A percentile compares a stretch with the other conserved stretches of the same genome.
Evolutionary conservation across 345 rosid species (phyloP).

Genomic region (Bruguiera sexangula): DNA sequence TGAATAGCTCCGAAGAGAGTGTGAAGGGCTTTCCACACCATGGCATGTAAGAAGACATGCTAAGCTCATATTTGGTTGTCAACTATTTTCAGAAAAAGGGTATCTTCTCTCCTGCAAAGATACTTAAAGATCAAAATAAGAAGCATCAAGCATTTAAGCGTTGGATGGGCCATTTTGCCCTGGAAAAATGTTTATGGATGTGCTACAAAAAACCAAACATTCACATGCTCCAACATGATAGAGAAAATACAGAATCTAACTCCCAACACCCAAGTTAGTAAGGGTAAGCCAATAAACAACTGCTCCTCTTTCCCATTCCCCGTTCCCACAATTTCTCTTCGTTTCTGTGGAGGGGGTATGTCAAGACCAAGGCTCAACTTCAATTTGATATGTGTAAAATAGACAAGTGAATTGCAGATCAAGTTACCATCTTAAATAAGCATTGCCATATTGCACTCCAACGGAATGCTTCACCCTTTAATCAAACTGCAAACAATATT

Average conservation of each 20-base stretch:
- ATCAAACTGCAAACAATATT: background rate
- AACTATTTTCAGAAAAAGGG: constrained; percentile 2
- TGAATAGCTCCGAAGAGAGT: constrained; percentile 90
- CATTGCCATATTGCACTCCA: too few relatives aligned
- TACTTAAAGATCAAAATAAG: background rate
- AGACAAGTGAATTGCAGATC: too few relatives aligned
- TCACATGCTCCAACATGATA: background rate
- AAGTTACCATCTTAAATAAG: too few relatives aligned
- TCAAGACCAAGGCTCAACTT: too few relatives aligned
- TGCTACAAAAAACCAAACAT: background rate
- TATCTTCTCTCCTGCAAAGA: constrained; percentile 7
- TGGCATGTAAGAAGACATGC: constrained; percentile 92
- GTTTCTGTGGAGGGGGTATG: too few relatives aligned
- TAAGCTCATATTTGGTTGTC: constrained; percentile 54
- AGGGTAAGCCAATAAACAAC: too few relatives aligned
- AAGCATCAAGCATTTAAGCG: background rate
- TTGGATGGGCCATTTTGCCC: background rate
- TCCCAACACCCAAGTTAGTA: background rate
- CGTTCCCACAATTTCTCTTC: too few relatives aligned
- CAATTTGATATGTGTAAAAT: too few relatives aligned
- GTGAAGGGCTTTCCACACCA: constrained; percentile 87
- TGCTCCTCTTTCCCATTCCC: too few relatives aligned
- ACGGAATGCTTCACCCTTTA: too few relatives aligned
- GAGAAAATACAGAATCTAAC: background rate
- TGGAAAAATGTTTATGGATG: background rate